Percentiles rank a stretch among this genome's conserved stretches.
Conservation (phyloP, 352 stramenopile genomes). For the Globisporangium alternatum region DNA sequence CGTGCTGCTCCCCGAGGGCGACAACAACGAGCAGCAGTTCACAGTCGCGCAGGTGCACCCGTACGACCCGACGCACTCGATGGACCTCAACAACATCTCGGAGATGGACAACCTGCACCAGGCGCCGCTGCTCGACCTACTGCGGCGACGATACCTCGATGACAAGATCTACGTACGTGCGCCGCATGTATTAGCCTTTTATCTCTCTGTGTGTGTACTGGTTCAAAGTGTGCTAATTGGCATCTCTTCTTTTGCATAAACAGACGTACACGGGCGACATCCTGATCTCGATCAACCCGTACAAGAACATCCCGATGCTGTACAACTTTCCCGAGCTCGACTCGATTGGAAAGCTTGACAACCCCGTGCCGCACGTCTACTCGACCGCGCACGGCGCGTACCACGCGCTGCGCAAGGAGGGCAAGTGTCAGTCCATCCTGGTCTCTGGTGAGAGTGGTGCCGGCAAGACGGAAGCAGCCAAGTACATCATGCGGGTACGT, state of each 20-base stretch:
- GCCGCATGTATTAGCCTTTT: no score
- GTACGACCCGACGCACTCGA: conserved; percentile 88
- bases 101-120: conserved; percentile 94
- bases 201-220: no score
- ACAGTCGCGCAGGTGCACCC: conserved; percentile 79
- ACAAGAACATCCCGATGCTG: conserved; percentile 93
- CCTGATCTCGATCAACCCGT: conserved; percentile 96
- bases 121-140: conserved; percentile 86
- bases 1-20: conserved; percentile 73
- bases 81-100: conserved; percentile 89
- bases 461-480: conserved; percentile 88
- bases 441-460: conserved; percentile 86
- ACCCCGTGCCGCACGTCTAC: conserved; percentile 85
- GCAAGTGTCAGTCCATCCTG: conserved; percentile 86
- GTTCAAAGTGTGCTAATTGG: no score
- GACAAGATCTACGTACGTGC: conserved; percentile 89
- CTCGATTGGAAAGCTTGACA: conserved; percentile 83
- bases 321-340: conserved; percentile 91
- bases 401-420: conserved; percentile 69
- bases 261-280: conserved; percentile 94
- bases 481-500: conserved; percentile 89
- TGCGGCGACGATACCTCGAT: conserved; percentile 85
- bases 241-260: not conserved
- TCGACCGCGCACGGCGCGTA: conserved; percentile 82
- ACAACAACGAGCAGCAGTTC: conserved; percentile 79